phyloP scores from a whole-genome alignment of 2,329 filamentous ascomycete species.

The Venturiaceae sp. region DNA sequence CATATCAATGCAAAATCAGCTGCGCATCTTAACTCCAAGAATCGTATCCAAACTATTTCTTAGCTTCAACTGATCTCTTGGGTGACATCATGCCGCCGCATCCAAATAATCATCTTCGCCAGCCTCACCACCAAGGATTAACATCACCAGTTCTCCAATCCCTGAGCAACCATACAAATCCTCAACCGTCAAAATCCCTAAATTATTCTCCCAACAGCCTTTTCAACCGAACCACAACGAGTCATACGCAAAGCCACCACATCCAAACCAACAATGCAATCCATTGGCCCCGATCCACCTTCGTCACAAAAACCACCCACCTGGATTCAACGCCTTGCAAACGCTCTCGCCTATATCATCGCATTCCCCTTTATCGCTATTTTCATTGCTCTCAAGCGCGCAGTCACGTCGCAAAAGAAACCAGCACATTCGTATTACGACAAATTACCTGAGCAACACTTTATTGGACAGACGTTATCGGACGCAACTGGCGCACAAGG shows the following conservation, averaged over 20 bases:
- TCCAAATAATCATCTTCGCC: background rate
- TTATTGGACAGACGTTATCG: background rate
- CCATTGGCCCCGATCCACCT: background rate
- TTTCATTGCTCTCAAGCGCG: conserved; percentile 11
- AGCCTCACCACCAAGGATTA: background rate
- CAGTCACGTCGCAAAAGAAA: conserved; percentile 8
- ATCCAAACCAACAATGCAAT: background rate
- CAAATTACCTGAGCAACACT: conserved; percentile 10
- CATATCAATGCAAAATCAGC: too few species aligned
- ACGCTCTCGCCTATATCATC: conserved; percentile 13
- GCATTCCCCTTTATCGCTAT: conserved; percentile 13
- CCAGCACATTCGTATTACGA: conserved; percentile 11
- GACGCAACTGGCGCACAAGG: too few species aligned
- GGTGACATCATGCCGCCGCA: background rate
- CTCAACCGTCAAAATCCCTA: background rate
- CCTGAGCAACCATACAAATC: background rate
- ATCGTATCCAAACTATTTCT: background rate
- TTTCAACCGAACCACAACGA: background rate
- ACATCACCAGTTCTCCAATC: background rate
- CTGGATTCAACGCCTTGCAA: conserved; percentile 11
- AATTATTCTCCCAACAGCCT: background rate
- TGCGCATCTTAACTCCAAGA: background rate
- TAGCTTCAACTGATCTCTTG: too few species aligned
- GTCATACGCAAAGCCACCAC: background rate
- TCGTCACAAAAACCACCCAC: background rate